These are phyloP conservation scores for Peronospora farinosa DNA, from an alignment of 352 stramenopile genomes.

Conservation along the genomic window DNA sequence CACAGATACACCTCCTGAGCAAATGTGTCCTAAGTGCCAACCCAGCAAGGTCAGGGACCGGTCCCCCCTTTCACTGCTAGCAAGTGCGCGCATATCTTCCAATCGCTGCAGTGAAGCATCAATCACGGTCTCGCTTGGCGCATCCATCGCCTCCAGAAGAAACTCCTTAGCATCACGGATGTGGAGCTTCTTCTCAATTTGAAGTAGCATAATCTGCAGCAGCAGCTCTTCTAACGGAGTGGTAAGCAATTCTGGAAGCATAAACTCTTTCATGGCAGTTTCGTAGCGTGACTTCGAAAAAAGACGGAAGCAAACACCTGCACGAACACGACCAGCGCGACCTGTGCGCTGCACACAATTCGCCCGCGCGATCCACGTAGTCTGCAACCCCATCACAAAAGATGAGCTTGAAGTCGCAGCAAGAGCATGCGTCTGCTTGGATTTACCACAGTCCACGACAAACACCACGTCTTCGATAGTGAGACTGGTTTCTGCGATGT, in stretches of 20 bases:
- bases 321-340: slow-evolving; percentile 89
- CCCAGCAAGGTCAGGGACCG: slow-evolving; percentile 52
- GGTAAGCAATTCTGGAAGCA: slow-evolving; percentile 66
- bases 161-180: slow-evolving; percentile 79
- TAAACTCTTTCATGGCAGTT: slow-evolving; percentile 65
- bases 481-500: slow-evolving; percentile 94
- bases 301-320: slow-evolving; percentile 89
- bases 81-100: slow-evolving; percentile 68
- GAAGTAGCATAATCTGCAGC: slow-evolving; percentile 69
- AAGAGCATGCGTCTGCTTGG: slow-evolving; percentile 67
- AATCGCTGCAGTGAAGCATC: slow-evolving; percentile 87
- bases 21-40: slow-evolving; percentile 73
- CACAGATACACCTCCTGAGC: slow-evolving; percentile 50
- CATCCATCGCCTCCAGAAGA: slow-evolving; percentile 88
- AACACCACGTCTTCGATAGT: slow-evolving; percentile 95
- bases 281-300: slow-evolving; percentile 65
- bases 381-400: slow-evolving; percentile 86
- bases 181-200: slow-evolving; percentile 69
- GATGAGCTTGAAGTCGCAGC: slow-evolving; percentile 59
- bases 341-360: slow-evolving; percentile 89
- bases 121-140: slow-evolving; percentile 87
- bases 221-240: slow-evolving; percentile 69
- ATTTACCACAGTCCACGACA: slow-evolving; percentile 82
- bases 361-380: slow-evolving; percentile 80
- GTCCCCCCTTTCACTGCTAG: slow-evolving; percentile 14